Evolutionary conservation across 2,329 filamentous ascomycete species (phyloP), one percentile per base, ranked within the genome.

Genomic region (Xylariomycetidae sp.): DNA sequence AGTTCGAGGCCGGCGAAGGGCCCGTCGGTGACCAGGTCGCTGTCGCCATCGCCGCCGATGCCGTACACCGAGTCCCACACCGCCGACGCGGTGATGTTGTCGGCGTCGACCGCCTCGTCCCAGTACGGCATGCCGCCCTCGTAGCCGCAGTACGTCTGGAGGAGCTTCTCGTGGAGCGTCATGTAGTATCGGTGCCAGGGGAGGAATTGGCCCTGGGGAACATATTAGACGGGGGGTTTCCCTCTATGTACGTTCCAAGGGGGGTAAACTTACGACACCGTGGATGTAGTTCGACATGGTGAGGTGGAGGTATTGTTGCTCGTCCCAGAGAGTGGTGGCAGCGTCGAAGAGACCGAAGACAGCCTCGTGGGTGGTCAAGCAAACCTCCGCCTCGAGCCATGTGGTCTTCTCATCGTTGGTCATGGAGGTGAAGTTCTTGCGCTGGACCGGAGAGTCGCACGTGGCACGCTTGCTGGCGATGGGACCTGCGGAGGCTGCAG

Each of bases 181-280:
- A 58, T 25, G 31, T 52, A 58, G 34, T 49, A 55, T 3, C 58
- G 49, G 29, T 61, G 57, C 46, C 54, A 61, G 0, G 56, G 52
- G 17, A 59, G 45, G 37, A 61, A 61, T 34, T 14, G 19, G 4
- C 13, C 16, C n/a, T n/a, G n/a, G n/a, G n/a, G n/a, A n/a, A n/a
- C n/a, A n/a, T n/a, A n/a, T n/a, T n/a, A n/a, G n/a, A n/a, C n/a
- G n/a, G n/a, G n/a, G n/a, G n/a, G n/a, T n/a, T n/a, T n/a, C n/a
- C n/a, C n/a, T n/a, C n/a, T n/a, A n/a, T n/a, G n/a, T n/a, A n/a
- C n/a, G n/a, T n/a, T n/a, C n/a, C n/a, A n/a, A n/a, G n/a, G n/a
- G n/a, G n/a, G n/a, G n/a, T n/a, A n/a, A n/a, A n/a, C n/a, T n/a
- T n/a, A n/a, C n/a, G 12, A 54, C 50, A 8, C 36, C 36, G 33